Evolutionary conservation across 2,329 filamentous ascomycete genomes (phyloP), one percentile per base, ranked within the genome.

Genomic region (Dryadomyces quercus-mongolicae): DNA sequence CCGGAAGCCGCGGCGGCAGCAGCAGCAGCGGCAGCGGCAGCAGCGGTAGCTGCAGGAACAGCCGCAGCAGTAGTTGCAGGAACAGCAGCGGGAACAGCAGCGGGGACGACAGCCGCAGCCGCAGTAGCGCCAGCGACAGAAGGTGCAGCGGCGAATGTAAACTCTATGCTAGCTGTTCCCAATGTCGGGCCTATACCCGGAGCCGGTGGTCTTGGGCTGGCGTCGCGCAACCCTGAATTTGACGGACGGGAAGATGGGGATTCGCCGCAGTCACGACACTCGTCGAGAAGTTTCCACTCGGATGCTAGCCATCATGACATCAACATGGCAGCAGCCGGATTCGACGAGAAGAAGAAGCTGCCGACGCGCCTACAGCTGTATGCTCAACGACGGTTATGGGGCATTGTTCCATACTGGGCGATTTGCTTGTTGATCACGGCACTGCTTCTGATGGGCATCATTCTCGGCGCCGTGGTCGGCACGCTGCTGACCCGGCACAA

Each of bases 201-300:
- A n/a, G 78, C 80, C 5, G 81, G 81, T 4, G 80, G 81, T 16
- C 70, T 84, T 34, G 81, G 80, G 2, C 66, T 82, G 20, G 81
- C 80, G 3, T 78, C 80, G 7, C 71, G 77, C 25, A 77, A 84
- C 56, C 81, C 81, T 0, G 81, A 84, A 59, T 84, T 81, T 64
- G 74, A 78, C 15, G 81, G 80, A 1, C 72, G 70, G 5, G 80
- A 81, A 46, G 75, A 82, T 50, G 65, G 81, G 1, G 70, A 72
- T 48, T 71, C 73, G 6, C 72, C 74, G 25, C 71, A 70, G 25
- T 77, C 78, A 15, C 73, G 73, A 7, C 72, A 73, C 49, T 81
- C 77, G 0, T 68, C 75, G 1, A 68, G 75, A 43, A 83, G 78
- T 59, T 72, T 75, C 44, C 66, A 65, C 5, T 78, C 65, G 2